Conservation (phyloP, 2,329 filamentous ascomycete species). For the Fusarium multiceps region DNA sequence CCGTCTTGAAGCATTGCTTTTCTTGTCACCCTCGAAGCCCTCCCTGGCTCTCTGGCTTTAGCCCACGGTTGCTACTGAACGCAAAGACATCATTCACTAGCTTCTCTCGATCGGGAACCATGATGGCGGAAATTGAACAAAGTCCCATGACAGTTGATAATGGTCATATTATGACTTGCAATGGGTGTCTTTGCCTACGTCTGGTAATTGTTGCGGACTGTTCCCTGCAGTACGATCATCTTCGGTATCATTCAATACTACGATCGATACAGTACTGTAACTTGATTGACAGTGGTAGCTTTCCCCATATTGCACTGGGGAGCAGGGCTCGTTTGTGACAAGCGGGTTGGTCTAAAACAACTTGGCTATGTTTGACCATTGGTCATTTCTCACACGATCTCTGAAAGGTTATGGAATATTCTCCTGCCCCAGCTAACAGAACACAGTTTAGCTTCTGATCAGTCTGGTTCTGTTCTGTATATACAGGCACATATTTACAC, state of each 20-base stretch:
- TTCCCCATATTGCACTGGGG: conserved; percentile 20
- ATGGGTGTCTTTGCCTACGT: conserved; percentile 7
- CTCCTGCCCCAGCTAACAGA: conserved; percentile 22
- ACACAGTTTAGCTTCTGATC: not conserved
- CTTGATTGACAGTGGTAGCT: conserved; percentile 27
- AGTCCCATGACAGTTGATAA: conserved; percentile 20
- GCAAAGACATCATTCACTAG: conserved; percentile 5
- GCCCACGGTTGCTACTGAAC: conserved; percentile 9
- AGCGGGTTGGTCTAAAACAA: conserved; percentile 25
- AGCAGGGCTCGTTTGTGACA: conserved; percentile 28
- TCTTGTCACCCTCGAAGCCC: conserved; percentile 12
- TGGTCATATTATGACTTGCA: not conserved
- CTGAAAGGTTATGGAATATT: conserved; percentile 19
- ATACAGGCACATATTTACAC: not conserved
- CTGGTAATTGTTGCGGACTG: conserved; percentile 15
- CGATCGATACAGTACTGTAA: conserved; percentile 20
- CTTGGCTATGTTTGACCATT: conserved; percentile 35
- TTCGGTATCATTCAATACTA: conserved; percentile 27
- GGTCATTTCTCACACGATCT: conserved; percentile 34
- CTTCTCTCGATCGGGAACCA: conserved; percentile 2
- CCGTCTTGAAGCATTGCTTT: conserved; percentile 34
- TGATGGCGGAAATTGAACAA: not conserved
- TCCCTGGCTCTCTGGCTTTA: conserved; percentile 6
- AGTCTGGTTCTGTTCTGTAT: not conserved
- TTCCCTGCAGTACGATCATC: conserved; percentile 28